Base-by-base conservation (phyloP, 2,329 filamentous ascomycete species). In the Teratosphaeria epicoccoides region DNA sequence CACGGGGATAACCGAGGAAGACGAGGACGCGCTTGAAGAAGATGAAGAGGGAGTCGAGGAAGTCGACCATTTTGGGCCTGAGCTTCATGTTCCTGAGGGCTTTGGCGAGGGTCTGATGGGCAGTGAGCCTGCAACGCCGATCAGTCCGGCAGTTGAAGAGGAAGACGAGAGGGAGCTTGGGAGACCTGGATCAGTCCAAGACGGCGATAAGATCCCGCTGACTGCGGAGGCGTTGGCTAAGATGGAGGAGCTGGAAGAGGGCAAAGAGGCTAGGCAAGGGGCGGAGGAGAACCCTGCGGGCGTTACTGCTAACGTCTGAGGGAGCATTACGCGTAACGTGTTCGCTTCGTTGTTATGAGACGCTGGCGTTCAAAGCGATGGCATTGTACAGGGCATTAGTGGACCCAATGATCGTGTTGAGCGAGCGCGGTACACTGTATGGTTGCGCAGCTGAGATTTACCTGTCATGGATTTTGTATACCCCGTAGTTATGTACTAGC, bases 1-100 rank as follows among this genome's bases (percentile, higher is more conserved):
- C n/a, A 84, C 85, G 28, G 73, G 61, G 1, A 55, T 64, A 37
- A 60, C 54, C 10, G 61, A 59, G 14, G 65, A 66, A 51, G 64
- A 65, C 46, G 63, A 66, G 25, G 63, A 63, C 40, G 63, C 64
- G 11, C 60, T 59, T 26, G 60, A 60, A 43, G 58, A 63, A 33
- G 47, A 50, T 10, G 37, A 55, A 22, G 52, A 51, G 45, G 48
- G 26, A 11, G 46, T 40, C 54, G 60, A 57, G 24, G 57, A 62
- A 26, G 52, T 56, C 43, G 60, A 64, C 47, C 61, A 62, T 24
- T 65, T 65, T 43, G 64, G 63, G 3, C 64, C 59, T 6, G 57
- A 60, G 37, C 50, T 62, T 9, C 29, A 37, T 17, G 43, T 40
- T 40, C 12, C 45, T 26, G 44, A 22, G 17, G 50, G 43, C 24